phyloP scores from a whole-genome alignment of 208 protist genomes.

The Trypanosoma avium region DNA sequence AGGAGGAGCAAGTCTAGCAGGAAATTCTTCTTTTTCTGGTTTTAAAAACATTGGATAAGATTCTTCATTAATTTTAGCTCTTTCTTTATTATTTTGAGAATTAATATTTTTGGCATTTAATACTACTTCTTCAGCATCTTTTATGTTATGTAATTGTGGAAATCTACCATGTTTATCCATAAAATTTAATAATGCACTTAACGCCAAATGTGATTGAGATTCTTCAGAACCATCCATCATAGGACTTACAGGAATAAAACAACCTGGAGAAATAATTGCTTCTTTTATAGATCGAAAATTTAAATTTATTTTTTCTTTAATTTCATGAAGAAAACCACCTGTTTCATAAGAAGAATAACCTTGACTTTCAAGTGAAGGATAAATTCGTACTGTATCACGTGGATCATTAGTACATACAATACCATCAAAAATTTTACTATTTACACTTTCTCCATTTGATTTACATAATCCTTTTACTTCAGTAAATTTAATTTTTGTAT shows the following conservation, averaged over 20 bases:
- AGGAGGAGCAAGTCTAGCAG: conserved; percentile 48
- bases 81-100: conserved; percentile 41
- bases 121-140: conserved; percentile 67
- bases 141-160: conserved; percentile 59
- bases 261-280: conserved; percentile 48
- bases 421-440: conserved; percentile 66
- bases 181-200: conserved; percentile 69
- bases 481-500: conserved; percentile 83
- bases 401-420: conserved; percentile 77
- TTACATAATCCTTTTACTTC: conserved; percentile 75
- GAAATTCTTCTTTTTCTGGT: conserved; percentile 64
- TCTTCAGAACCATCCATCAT: conserved; percentile 90
- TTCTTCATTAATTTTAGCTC: background rate
- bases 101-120: conserved; percentile 51
- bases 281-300: conserved; percentile 66
- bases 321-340: conserved; percentile 84
- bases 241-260: conserved; percentile 72
- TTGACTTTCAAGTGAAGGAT: conserved; percentile 73
- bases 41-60: conserved; percentile 15
- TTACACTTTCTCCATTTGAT: conserved; percentile 63
- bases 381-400: conserved; percentile 77
- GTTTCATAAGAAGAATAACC: conserved; percentile 79
- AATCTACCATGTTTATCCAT: conserved; percentile 62
- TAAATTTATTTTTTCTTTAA: conserved; percentile 63
- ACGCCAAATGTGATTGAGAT: conserved; percentile 59